Evolutionary conservation across 192 early-diverging fungal genomes (phyloP).

Genomic region (Coemansia sp.): DNA sequence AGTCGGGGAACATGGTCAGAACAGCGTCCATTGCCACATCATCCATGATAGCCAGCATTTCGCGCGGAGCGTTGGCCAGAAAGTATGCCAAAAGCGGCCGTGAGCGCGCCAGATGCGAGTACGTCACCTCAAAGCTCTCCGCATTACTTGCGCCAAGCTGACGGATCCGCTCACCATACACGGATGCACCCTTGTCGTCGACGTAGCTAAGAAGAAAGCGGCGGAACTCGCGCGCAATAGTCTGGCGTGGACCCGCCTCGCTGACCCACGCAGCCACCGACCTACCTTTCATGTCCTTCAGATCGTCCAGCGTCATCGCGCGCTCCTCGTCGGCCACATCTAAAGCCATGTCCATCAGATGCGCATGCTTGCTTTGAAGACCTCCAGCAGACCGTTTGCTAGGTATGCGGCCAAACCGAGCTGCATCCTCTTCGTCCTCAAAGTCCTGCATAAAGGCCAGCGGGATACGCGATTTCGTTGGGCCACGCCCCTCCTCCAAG

Average conservation of each 20-base stretch:
- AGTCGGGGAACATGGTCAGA: slow-evolving; percentile 83
- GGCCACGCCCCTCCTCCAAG: slow-evolving; percentile 63
- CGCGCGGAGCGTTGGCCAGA: slow-evolving; percentile 82
- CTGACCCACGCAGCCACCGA: slow-evolving; percentile 83
- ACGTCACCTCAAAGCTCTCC: slow-evolving; percentile 87
- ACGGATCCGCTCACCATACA: slow-evolving; percentile 91
- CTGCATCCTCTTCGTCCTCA: slow-evolving; percentile 61
- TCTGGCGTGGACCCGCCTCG: slow-evolving; percentile 78
- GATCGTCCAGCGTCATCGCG: slow-evolving; percentile 71
- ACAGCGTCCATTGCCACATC: slow-evolving; percentile 90
- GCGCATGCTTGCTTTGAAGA: slow-evolving; percentile 39
- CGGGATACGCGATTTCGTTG: slow-evolving; percentile 61
- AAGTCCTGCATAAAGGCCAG: slow-evolving; percentile 86
- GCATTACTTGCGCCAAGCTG: slow-evolving; percentile 84
- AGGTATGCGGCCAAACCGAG: neutral
- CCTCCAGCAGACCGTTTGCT: slow-evolving; percentile 16
- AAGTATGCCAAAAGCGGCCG: slow-evolving; percentile 88
- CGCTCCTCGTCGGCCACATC: slow-evolving; percentile 66
- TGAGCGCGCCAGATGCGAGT: slow-evolving; percentile 74
- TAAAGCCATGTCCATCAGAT: slow-evolving; percentile 58
- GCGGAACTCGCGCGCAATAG: slow-evolving; percentile 84
- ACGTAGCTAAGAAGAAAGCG: slow-evolving; percentile 85
- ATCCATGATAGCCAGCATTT: slow-evolving; percentile 90
- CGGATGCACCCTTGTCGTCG: slow-evolving; percentile 82
- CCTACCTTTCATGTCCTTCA: slow-evolving; percentile 80